Conservation (phyloP, 805 yeast genomes). For the Henningerozyma blattae region DNA sequence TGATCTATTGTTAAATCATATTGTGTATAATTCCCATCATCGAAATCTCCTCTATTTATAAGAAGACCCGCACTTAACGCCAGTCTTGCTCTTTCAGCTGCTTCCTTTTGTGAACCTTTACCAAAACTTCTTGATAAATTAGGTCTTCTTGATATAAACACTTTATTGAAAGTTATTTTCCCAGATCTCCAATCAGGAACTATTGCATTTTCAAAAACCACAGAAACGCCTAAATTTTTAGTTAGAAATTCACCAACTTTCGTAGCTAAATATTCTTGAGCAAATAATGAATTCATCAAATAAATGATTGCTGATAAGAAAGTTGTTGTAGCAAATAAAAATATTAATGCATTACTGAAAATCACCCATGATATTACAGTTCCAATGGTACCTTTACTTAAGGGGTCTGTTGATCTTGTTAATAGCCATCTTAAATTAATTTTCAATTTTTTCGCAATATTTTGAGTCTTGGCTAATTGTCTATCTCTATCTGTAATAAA, state of each 20-base stretch:
- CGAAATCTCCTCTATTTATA: slow-evolving; percentile 33
- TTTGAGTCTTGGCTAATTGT: slow-evolving; percentile 30
- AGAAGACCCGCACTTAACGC: slow-evolving; percentile 23
- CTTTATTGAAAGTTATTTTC: slow-evolving; percentile 69
- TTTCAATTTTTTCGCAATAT: slow-evolving; percentile 28
- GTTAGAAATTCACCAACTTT: slow-evolving; percentile 76
- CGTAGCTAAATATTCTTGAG: slow-evolving; percentile 70
- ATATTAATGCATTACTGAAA: slow-evolving; percentile 71
- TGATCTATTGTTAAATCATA: slow-evolving; percentile 85
- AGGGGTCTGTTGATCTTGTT: slow-evolving; percentile 67
- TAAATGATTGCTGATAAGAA: slow-evolving; percentile 71
- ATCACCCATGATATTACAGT: slow-evolving; percentile 89
- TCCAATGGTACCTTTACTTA: slow-evolving; percentile 82
- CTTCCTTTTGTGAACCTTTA: slow-evolving; percentile 65
- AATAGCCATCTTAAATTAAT: slow-evolving; percentile 61
- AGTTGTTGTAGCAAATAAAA: slow-evolving; percentile 84
- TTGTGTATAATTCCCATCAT: slow-evolving; percentile 93
- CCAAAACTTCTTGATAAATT: slow-evolving; percentile 35
- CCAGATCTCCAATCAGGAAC: slow-evolving; percentile 92
- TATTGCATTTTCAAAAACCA: slow-evolving; percentile 85
- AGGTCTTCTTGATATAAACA: slow-evolving; percentile 80
- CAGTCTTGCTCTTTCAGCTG: slow-evolving; percentile 42
- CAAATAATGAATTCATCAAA: slow-evolving; percentile 45
- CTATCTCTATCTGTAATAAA: slow-evolving; percentile 18
- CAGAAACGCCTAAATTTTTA: slow-evolving; percentile 67